Evolutionary conservation across 768 basidiomycete species (phyloP).

Genomic region (Pleurotus giganteus): DNA sequence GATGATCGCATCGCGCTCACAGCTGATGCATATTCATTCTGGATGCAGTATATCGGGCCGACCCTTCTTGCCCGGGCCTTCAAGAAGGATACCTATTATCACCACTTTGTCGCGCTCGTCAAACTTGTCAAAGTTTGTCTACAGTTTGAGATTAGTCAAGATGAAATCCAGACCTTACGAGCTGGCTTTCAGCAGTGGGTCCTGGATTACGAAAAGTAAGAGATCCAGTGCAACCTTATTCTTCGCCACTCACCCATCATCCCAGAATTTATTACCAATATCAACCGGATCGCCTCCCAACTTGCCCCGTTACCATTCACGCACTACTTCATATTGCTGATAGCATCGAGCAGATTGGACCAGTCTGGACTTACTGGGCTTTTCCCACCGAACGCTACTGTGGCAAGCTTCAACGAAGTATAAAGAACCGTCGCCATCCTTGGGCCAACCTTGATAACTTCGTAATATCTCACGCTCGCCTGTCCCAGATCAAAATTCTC

Average conservation of each 20-base stretch:
- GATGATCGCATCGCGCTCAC: conserved; percentile 16
- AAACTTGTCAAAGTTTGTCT: conserved; percentile 33
- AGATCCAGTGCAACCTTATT: background rate
- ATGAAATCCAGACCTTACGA: conserved; percentile 22
- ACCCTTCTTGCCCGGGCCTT: conserved; percentile 34
- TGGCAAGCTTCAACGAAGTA: conserved; percentile 21
- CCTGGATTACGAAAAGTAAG: conserved; percentile 33
- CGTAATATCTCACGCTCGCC: conserved; percentile 25
- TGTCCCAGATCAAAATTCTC: conserved; percentile 26
- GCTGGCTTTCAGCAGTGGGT: conserved; percentile 29
- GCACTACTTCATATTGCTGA: conserved; percentile 27
- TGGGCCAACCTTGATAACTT: conserved; percentile 27
- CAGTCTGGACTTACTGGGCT: conserved; percentile 36
- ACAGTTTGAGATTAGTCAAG: conserved; percentile 28
- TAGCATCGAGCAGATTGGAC: conserved; percentile 29
- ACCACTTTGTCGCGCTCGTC: conserved; percentile 40
- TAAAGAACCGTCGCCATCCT: conserved; percentile 29
- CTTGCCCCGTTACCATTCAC: conserved; percentile 24
- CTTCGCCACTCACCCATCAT: background rate
- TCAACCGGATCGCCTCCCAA: conserved; percentile 16
- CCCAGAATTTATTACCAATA: conserved; percentile 31
- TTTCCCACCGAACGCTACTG: conserved; percentile 40
- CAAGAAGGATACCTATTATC: conserved; percentile 29
- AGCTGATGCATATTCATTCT: conserved; percentile 24
- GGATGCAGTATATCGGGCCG: conserved; percentile 37